Conservation (phyloP, 768 basidiomycete species). For the Auricularia auricula-judae region DNA sequence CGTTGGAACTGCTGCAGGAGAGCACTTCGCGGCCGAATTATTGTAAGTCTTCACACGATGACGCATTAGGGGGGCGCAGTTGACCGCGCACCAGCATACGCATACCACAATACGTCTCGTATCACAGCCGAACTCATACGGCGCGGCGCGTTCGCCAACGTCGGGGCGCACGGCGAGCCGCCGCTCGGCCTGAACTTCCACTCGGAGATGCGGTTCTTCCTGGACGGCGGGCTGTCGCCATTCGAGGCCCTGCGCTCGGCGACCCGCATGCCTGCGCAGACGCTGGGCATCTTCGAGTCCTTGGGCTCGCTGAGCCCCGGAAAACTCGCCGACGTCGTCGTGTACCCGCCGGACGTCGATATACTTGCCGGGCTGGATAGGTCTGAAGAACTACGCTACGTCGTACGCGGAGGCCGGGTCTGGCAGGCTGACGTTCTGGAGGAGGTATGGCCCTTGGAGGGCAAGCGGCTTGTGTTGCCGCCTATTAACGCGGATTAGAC, state of each 20-base stretch:
- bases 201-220: conserved; percentile 58
- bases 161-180: conserved; percentile 59
- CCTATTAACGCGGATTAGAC: conserved; percentile 32
- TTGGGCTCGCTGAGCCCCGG: conserved; percentile 52
- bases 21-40: conserved; percentile 46
- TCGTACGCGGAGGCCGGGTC: conserved; percentile 56
- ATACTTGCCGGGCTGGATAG: conserved; percentile 42
- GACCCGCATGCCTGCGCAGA: conserved; percentile 51
- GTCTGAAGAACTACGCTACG: conserved; percentile 42
- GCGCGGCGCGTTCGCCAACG: conserved; percentile 48
- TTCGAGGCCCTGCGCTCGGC: conserved; percentile 68
- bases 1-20: conserved; percentile 48
- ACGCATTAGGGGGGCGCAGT: neutral
- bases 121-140: conserved; percentile 64
- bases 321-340: conserved; percentile 60
- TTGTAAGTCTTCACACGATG: conserved; percentile 29
- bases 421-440: conserved; percentile 46
- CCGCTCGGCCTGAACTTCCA: conserved; percentile 68
- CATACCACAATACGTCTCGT: conserved; percentile 56
- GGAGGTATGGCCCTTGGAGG: conserved; percentile 59
- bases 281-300: conserved; percentile 52
- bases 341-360: conserved; percentile 53
- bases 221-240: conserved; percentile 52
- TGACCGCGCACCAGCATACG: conserved; percentile 29
- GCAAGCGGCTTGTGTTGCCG: conserved; percentile 43